Evolutionary conservation across 768 basidiomycete genomes (phyloP).

Genomic region (Boletales sp.): DNA sequence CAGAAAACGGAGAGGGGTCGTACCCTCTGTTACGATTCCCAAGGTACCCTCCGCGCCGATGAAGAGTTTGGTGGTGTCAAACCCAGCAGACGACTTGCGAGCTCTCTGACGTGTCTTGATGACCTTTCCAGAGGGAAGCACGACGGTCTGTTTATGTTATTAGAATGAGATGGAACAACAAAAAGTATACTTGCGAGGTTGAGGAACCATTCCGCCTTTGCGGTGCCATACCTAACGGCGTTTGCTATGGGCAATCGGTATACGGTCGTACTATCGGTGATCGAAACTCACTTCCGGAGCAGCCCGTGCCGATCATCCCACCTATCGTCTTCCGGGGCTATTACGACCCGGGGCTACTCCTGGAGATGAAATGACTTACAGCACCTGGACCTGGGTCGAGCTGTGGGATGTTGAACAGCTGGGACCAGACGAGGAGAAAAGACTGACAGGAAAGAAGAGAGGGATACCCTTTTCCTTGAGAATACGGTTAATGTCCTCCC

Average conservation of each 20-base stretch:
- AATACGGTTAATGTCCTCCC: conserved; percentile 70
- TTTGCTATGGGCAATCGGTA: conserved; percentile 42
- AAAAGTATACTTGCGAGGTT: conserved; percentile 54
- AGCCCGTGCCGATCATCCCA: conserved; percentile 84
- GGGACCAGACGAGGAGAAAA: background rate
- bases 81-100: conserved; percentile 85
- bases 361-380: too few relatives aligned
- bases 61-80: conserved; percentile 81
- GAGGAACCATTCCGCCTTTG: conserved; percentile 87
- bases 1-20: background rate
- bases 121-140: conserved; percentile 83
- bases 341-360: too few relatives aligned
- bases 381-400: conserved; percentile 77
- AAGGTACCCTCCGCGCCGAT: conserved; percentile 82
- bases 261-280: conserved; percentile 12
- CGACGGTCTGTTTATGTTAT: conserved; percentile 62
- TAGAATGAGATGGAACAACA: background rate
- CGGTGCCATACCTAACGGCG: conserved; percentile 84
- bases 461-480: conserved; percentile 64
- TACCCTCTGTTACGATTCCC: conserved; percentile 87
- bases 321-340: conserved; percentile 51
- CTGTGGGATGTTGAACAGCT: conserved; percentile 32
- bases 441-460: conserved; percentile 75
- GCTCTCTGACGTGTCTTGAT: conserved; percentile 82
- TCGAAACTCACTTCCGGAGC: conserved; percentile 67